Percentiles rank a stretch among this genome's conserved stretches.
Conservation (phyloP, 306 rosid species). For the Rosa multiflora region DNA sequence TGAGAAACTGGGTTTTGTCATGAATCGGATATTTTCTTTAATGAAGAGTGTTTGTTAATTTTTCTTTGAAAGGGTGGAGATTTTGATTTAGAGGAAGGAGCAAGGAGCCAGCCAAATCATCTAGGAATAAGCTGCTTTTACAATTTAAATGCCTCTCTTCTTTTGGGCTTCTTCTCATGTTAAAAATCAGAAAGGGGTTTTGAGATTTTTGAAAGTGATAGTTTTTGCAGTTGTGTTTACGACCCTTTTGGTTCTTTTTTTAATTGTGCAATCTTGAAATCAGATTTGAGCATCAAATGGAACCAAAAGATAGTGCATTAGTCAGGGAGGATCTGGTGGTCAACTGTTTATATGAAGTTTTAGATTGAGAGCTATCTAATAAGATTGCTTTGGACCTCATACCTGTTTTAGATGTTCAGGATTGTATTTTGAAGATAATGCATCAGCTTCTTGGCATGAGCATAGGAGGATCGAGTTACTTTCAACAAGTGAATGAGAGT, state of each 20-base stretch:
- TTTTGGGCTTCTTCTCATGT: background rate
- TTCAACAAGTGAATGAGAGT: background rate
- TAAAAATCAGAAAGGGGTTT: background rate
- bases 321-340: background rate
- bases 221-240: background rate
- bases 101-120: background rate
- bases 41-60: background rate
- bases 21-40: background rate
- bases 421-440: background rate
- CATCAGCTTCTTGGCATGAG: slow-evolving; percentile 16
- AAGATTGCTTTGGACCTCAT: background rate
- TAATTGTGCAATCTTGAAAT: background rate
- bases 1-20: background rate
- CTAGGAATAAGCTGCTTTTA: background rate
- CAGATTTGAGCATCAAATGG: background rate
- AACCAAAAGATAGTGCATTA: background rate
- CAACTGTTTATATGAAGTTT: background rate
- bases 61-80: background rate
- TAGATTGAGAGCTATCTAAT: background rate
- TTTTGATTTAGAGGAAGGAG: background rate
- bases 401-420: background rate
- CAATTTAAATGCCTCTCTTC: background rate
- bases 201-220: background rate
- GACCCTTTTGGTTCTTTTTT: background rate
- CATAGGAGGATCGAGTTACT: background rate